Base-by-base conservation (phyloP, 345 rosid species). In the Chamaenerion angustifolium region DNA sequence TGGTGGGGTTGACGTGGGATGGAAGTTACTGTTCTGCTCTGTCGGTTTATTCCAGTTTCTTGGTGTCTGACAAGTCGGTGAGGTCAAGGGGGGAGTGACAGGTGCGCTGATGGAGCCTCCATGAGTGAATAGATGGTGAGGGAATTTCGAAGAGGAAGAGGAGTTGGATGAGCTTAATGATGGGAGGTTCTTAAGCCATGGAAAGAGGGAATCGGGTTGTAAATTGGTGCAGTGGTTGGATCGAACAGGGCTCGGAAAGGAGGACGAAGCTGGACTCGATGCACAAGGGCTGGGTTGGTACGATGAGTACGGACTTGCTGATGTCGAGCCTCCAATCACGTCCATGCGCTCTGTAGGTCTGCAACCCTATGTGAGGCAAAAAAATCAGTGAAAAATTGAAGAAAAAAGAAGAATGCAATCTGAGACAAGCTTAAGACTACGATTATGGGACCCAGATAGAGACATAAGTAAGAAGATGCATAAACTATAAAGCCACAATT, bases 31-130 rank as follows among this genome's bases (percentile, higher is more conserved):
- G 37, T 31, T 31, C 8, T 31, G 6, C 37, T 7, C 37, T 31
- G 37, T 7, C 1, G 37, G 37, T n/a, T n/a, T n/a, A 7, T 31
- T 31, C 37, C 8, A 3, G 37, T 31, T 31, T 31, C 37, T 31
- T 1, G 37, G 37, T 31, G 37, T 31, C 37, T 76, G 78, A 42
- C 69, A 65, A 50, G 82, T 77, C 8, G 87, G 92, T 23, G 92
- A 83, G 61, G 83, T 82, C 57, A 83, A 52, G 10, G 98, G 96
- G 48, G 98, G 98, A 37, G 95, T 92, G 48, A 92, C 98, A 0
- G 98, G 98, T 55, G 98, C 98, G 60, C 98, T 92, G 18, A 92
- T 78, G 8, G 98, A 92, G 45, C 81, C 95, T 10, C 85, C 83
- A 19, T 74, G 76, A 45, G 68, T 49, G 65, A 65, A 80, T 55